phyloP scores from a whole-genome alignment of 208 protist genomes.

The Trichomonas gallinae region DNA sequence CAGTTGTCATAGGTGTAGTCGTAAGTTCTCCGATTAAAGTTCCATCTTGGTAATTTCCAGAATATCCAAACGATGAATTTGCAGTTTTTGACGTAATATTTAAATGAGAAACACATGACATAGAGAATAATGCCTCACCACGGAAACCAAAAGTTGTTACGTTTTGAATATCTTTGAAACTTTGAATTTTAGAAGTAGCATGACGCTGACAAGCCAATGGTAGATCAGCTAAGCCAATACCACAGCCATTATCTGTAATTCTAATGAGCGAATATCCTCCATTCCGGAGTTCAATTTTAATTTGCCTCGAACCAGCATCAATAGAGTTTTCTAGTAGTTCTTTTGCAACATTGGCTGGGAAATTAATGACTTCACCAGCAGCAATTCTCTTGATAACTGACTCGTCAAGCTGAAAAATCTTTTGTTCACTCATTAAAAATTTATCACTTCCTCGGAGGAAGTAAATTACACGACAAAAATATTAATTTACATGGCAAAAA shows the following conservation, averaged over 20 bases:
- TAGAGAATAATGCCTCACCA: constrained; percentile 78
- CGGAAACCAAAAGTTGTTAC: constrained; percentile 78
- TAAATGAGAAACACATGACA: constrained; percentile 39
- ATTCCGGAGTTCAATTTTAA: constrained; percentile 34
- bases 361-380: constrained; percentile 55
- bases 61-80: background rate
- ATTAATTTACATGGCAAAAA: too few relatives aligned
- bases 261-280: constrained; percentile 17
- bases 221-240: background rate
- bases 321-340: constrained; percentile 60
- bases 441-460: background rate
- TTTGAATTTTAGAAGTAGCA: constrained; percentile 53
- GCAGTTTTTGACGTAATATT: background rate
- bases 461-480: too few relatives aligned
- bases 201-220: constrained; percentile 28
- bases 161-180: constrained; percentile 53
- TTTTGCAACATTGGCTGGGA: constrained; percentile 52
- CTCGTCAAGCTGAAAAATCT: constrained; percentile 1
- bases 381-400: constrained; percentile 48
- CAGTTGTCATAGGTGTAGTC: background rate
- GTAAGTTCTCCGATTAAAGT: background rate
- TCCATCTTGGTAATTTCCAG: background rate
- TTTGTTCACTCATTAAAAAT: background rate
- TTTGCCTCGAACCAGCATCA: constrained; percentile 51
- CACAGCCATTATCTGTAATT: constrained; percentile 10